These are phyloP conservation scores for Cryomyces antarcticus DNA, from an alignment of 495 filamentous ascomycete genomes.

Conservation along the genomic window DNA sequence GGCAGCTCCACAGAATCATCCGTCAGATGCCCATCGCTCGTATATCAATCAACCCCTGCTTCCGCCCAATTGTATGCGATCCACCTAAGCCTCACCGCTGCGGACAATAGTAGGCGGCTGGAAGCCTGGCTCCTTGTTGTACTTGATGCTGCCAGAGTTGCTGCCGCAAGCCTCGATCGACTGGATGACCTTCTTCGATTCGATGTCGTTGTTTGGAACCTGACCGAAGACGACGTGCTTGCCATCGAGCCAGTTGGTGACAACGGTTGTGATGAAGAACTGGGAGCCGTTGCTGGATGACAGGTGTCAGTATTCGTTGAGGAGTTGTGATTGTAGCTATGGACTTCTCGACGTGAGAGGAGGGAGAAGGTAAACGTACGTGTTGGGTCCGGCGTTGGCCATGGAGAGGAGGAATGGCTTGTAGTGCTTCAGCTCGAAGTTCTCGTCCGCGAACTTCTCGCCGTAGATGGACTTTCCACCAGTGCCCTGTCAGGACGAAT, in stretches of 20 bases:
- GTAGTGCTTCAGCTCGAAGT: slow-evolving; percentile 46
- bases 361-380: slow-evolving; percentile 26
- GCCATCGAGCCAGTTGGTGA: slow-evolving; percentile 23
- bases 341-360: neutral
- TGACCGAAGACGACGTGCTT: slow-evolving; percentile 27
- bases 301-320: slow-evolving; percentile 3
- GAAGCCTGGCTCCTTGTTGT: slow-evolving; percentile 7
- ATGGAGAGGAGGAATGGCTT: slow-evolving; percentile 51
- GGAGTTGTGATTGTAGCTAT: neutral
- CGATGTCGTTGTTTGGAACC: slow-evolving; percentile 16
- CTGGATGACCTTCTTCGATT: slow-evolving; percentile 16
- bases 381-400: slow-evolving; percentile 68
- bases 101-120: slow-evolving; percentile 15
- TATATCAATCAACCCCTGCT: too few relatives aligned
- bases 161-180: slow-evolving; percentile 20
- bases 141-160: slow-evolving; percentile 18
- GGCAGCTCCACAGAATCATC: neutral
- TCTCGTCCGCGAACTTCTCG: slow-evolving; percentile 70
- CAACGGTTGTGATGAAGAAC: slow-evolving; percentile 36
- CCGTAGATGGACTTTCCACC: slow-evolving; percentile 79
- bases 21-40: neutral
- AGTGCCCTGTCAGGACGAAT: slow-evolving; percentile 34
- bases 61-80: neutral
- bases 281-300: slow-evolving; percentile 48
- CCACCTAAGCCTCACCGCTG: slow-evolving; percentile 9